A percentile compares a stretch with the other conserved stretches of the same genome.
Evolutionary conservation across 768 basidiomycete species (phyloP).

Genomic region (Boletus rubroflammeus): DNA sequence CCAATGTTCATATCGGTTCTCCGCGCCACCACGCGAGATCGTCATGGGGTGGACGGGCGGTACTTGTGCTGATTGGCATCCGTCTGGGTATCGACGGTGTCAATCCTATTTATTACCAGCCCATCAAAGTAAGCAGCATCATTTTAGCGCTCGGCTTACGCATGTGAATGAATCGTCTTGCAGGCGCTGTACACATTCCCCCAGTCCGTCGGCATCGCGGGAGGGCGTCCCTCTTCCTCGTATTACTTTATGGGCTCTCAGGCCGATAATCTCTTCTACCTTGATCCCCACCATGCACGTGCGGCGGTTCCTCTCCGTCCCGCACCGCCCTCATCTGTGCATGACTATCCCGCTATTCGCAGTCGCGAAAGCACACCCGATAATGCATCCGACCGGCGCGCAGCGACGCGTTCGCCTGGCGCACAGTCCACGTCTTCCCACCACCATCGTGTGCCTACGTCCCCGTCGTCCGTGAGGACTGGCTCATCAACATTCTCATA

Average conservation of each 20-base stretch:
- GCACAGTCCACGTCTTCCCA: conserved; percentile 18
- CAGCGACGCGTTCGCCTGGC: conserved; percentile 25
- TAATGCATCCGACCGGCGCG: conserved; percentile 26
- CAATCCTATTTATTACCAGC: conserved; percentile 92
- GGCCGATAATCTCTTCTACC: conserved; percentile 80
- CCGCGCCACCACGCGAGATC: conserved; percentile 30
- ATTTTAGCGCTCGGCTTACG: neutral
- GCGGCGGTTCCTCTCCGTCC: conserved; percentile 70
- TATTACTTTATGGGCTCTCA: conserved; percentile 98
- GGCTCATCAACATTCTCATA: conserved; percentile 51
- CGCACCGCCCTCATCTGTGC: conserved; percentile 31
- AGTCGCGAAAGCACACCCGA: conserved; percentile 33
- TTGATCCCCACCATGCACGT: conserved; percentile 77
- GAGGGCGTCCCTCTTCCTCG: conserved; percentile 93
- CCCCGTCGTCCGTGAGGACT: conserved; percentile 51
- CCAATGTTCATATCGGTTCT: conserved; percentile 35
- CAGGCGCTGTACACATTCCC: conserved; percentile 89
- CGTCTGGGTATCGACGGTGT: conserved; percentile 89
- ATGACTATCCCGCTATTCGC: conserved; percentile 22
- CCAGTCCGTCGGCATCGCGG: conserved; percentile 94
- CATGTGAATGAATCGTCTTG: neutral
- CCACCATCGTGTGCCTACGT: conserved; percentile 41
- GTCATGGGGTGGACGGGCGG: conserved; percentile 79
- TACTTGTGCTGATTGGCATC: conserved; percentile 82
- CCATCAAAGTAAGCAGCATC: conserved; percentile 55